Evolutionary conservation across 192 early-diverging fungal genomes (phyloP), one percentile per base, ranked within the genome.

Genomic region (Entrophospora sp.): DNA sequence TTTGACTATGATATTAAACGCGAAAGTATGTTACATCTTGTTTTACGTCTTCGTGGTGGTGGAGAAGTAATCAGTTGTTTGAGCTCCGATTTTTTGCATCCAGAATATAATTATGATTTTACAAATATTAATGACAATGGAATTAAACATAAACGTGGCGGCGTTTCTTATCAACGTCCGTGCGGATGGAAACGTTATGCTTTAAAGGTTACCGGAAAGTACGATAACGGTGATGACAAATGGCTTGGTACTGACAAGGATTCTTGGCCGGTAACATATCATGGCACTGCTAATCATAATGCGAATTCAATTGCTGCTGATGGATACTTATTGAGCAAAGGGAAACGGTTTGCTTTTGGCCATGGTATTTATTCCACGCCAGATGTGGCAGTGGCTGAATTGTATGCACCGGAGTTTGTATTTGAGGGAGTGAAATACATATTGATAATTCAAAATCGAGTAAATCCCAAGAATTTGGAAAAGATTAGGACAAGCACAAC

Each of bases 1-100:
- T 79, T 80, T 8, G 86, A 88, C 75, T 86, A 87, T 75, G 81
- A 88, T 73, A 84, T 87, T 71, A 79, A 85, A 71, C 81, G 81
- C 69, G 80, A 85, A 69, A 81, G 81, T 51, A 87, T 81, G 16
- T 74, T 85, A 13, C 85, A 88, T 65, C 46, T 86, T 28, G 83
- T 85, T 12, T 75, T 85, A 38, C 82, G 85, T 61, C 74, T 88
- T 56, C 80, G 86, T 72, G 86, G 84, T 79, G 85, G 83, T 44
- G 38, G 20, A 32, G 1, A 10, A 45, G 22, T 30, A 32, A 2
- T 45, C 37, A 16, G 37, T 46, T 43, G 14, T 13, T 61, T 62
- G 16, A 16, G 16, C 12, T 13, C 42, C 5, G 16, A 4, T 22
- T 5, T 14, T 16, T 44, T 62, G 37, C 42, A 62, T 5, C 60